phyloP scores from a whole-genome alignment of 192 early-diverging fungal species.

The Backusella macrospora region DNA sequence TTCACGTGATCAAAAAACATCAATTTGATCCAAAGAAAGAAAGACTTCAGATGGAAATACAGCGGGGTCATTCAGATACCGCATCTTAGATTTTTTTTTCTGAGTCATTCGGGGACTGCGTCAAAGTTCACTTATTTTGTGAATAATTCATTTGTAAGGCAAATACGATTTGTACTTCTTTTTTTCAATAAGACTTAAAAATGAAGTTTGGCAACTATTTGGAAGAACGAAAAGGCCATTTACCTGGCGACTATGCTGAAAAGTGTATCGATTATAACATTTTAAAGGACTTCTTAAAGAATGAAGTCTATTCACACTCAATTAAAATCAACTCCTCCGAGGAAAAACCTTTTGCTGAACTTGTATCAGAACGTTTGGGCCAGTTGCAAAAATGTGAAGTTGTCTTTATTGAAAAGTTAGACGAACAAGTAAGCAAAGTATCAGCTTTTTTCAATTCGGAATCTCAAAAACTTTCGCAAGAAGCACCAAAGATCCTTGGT shows the following conservation, averaged over 20 bases:
- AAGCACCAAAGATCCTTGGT: constrained; percentile 30
- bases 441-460: constrained; percentile 49
- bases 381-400: constrained; percentile 61
- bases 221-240: constrained; percentile 60
- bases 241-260: constrained; percentile 67
- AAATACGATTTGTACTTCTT: not conserved
- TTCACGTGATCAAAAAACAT: constrained; percentile 7
- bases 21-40: constrained; percentile 12
- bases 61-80: not conserved
- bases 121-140: not conserved
- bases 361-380: constrained; percentile 59
- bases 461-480: constrained; percentile 20
- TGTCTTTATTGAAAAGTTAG: constrained; percentile 69
- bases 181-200: not conserved
- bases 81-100: constrained; percentile 15
- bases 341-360: constrained; percentile 55
- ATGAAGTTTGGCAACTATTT: constrained; percentile 83
- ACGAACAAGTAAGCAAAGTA: constrained; percentile 65
- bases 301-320: constrained; percentile 54
- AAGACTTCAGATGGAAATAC: not conserved
- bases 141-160: not conserved
- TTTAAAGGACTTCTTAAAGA: constrained; percentile 71
- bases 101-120: constrained; percentile 10
- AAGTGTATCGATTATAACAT: constrained; percentile 73
- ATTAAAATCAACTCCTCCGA: constrained; percentile 46